Base-by-base conservation (phyloP, 441 rosid genomes). In the Arabidopsis lyrata region DNA sequence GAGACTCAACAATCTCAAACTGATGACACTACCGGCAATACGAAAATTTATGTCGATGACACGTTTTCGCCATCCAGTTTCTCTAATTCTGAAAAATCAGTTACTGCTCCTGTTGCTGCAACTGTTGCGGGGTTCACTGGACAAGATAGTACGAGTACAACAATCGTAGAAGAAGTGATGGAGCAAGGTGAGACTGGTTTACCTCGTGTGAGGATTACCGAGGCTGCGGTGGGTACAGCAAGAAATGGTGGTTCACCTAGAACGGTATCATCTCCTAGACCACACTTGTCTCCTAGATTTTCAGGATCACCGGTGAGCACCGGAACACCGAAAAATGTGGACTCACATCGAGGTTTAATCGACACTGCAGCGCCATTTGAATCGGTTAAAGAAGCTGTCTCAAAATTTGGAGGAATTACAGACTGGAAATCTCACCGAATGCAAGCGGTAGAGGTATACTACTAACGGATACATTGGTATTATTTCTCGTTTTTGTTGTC, bases 391-490 rank as follows among this genome's bases (percentile, higher is more conserved):
- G 87, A 88, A 79, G 99, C 88, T 61, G 99, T 95, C 62, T 90
- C 99, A 27, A 92, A 83, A 81, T 92, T 95, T 58, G 99, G 99
- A 27, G 99, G 98, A 76, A 95, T 92, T 61, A 92, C 88, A 7
- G 99, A 95, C 77, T 95, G 99, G 99, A 95, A 92, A 81, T 97
- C 97, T 42, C 97, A 92, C 77, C 84, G 80, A 76, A 64, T 88
- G 76, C 87, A 91, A 81, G 80, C 95, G 18, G 86, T 89, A 57
- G 94, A 91, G 99, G 97, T 92, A 85, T 70, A 4, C 8, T 32
- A 54, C 15, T 53, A 57, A 8, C 42, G 49, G 39, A 77, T 31
- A 49, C 34, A 34, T 72, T 5, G 70, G 68, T 4, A 16, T 29
- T 59, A 39, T 36, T 64, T 56, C 22, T 22, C 9, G 13, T 56